Evolutionary conservation across 306 rosid genomes (phyloP).

Genomic region (Rosa persica): DNA sequence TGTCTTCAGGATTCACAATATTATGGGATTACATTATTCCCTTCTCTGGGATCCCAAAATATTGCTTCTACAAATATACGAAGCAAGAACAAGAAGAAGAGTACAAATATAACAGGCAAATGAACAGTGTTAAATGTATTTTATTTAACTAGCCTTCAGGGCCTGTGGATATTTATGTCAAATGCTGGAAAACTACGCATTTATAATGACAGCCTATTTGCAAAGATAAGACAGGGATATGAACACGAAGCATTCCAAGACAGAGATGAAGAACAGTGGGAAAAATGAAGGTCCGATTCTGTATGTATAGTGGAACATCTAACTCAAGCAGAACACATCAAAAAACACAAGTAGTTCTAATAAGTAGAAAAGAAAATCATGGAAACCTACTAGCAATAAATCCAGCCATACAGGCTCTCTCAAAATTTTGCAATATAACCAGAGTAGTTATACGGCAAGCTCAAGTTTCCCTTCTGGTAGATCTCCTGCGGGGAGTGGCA

Average conservation of each 20-base stretch:
- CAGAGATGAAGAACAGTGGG: background rate
- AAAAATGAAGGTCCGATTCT: background rate
- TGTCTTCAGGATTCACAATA: background rate
- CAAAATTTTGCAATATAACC: background rate
- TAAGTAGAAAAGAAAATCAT: background rate
- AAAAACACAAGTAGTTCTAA: background rate
- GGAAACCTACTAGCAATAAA: background rate
- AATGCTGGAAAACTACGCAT: too few relatives aligned
- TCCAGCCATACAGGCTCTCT: background rate
- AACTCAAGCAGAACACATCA: background rate
- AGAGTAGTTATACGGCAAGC: background rate
- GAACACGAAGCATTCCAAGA: background rate
- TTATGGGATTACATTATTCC: background rate
- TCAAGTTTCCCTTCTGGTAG: constrained; percentile 59
- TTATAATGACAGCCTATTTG: background rate
- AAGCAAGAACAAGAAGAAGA: background rate
- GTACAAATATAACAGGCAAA: background rate
- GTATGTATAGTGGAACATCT: background rate
- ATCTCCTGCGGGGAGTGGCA: constrained; percentile 57
- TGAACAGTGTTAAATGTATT: too few relatives aligned
- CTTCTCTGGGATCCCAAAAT: background rate
- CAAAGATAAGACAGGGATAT: background rate
- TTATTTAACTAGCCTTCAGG: too few relatives aligned
- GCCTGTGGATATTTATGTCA: too few relatives aligned
- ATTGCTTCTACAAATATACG: background rate